phyloP scores from a whole-genome alignment of 805 yeast genomes.

The Diddensiella caesifluorescens region DNA sequence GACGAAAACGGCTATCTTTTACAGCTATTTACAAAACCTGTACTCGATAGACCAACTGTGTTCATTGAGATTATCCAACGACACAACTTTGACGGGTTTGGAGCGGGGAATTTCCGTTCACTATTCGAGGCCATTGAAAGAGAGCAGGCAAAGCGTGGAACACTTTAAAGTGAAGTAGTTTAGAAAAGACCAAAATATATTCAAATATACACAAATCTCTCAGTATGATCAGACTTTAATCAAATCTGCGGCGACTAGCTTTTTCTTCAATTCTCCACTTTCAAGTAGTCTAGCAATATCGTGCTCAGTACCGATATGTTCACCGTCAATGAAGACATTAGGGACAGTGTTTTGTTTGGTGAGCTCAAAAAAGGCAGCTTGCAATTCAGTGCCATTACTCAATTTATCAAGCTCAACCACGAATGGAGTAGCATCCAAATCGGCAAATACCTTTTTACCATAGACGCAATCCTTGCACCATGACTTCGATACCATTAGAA shows the following conservation, averaged over 20 bases:
- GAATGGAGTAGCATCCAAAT: constrained; percentile 46
- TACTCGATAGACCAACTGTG: constrained; percentile 73
- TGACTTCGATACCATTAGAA: constrained; percentile 57
- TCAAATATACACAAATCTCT: too few species aligned
- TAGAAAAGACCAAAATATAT: too few species aligned
- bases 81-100: constrained; percentile 76
- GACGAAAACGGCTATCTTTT: constrained; percentile 72
- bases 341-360: constrained; percentile 68
- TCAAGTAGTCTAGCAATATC: constrained; percentile 22
- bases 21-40: constrained; percentile 74
- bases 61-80: constrained; percentile 81
- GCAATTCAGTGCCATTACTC: constrained; percentile 48
- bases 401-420: constrained; percentile 59
- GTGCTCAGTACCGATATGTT: constrained; percentile 52
- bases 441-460: constrained; percentile 50
- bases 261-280: constrained; percentile 18
- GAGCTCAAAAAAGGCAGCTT: constrained; percentile 50
- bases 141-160: constrained; percentile 71
- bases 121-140: constrained; percentile 73
- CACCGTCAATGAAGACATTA: constrained; percentile 55
- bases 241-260: constrained; percentile 14
- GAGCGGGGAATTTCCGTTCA: constrained; percentile 83
- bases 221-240: constrained; percentile 2
- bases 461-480: constrained; percentile 81
- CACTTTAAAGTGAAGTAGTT: constrained; percentile 27